Evolutionary conservation across 345 rosid species (phyloP).

Genomic region (Boechera retrofracta): DNA sequence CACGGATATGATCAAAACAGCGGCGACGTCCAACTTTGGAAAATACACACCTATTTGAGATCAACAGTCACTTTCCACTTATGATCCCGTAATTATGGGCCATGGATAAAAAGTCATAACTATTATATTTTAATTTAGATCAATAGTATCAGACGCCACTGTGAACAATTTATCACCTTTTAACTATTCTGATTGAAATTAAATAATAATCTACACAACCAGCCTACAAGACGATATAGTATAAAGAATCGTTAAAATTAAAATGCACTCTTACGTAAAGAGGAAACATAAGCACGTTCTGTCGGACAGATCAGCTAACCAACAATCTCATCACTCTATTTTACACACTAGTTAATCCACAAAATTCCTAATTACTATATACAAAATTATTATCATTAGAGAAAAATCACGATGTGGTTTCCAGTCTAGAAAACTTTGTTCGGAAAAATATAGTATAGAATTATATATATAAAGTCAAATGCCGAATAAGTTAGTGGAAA

Average conservation of each 20-base stretch:
- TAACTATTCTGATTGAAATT: background rate
- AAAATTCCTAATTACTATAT: background rate
- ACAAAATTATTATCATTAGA: no score
- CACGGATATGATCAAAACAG: no score
- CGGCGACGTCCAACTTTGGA: background rate
- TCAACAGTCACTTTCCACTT: background rate
- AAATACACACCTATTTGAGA: background rate
- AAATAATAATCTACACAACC: background rate
- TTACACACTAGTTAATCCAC: background rate
- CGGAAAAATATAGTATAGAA: background rate
- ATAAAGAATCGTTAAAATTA: background rate
- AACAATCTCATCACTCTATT: background rate
- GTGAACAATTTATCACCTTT: background rate
- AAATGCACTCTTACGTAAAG: conserved; percentile 12
- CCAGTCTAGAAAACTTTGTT: background rate
- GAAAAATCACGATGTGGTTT: background rate
- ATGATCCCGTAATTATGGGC: no score
- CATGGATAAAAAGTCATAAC: background rate
- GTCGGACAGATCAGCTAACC: conserved; percentile 16
- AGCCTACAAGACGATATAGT: background rate
- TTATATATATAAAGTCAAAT: background rate
- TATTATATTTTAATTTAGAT: conserved; percentile 9
- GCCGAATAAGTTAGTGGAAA: background rate
- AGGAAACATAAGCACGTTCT: conserved; percentile 28
- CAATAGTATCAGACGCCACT: background rate